Evolutionary conservation across 805 yeast species (phyloP), one percentile per base, ranked within the genome.

Genomic region (Yarrowia sp.): DNA sequence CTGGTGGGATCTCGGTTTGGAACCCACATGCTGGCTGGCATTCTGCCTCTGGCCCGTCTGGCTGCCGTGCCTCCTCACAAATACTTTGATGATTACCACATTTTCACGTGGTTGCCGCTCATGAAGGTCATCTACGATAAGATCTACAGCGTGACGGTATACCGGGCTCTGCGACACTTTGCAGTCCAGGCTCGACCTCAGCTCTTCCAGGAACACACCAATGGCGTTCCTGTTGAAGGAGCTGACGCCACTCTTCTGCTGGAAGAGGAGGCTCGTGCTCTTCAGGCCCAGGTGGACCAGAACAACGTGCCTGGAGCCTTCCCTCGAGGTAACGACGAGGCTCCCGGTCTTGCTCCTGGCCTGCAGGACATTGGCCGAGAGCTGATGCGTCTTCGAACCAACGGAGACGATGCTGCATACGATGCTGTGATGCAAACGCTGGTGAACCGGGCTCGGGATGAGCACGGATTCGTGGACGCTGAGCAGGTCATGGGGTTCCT

Each of bases 61-160:
- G 53, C 46, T 15, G 33, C 66, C 13, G 53, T 61, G 17, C 43
- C 53, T 6, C 55, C 55, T 17, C 36, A 47, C 36, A 61, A 17
- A 15, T 61, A 61, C 55, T 61, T 61, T 61, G 66, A 61, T 14
- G 66, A 61, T 30, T 36, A 46, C 55, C 44, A 47, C 46, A 61
- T 61, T 38, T 61, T 61, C 55, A 20, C 55, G 15, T 61, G 66
- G 66, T 20, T 46, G 36, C 66, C 66, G 14, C 46, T 61, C 42
- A 19, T 47, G 20, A 61, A 61, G 38, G 55, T 61, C 38, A 34
- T 61, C 20, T 61, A 61, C 46, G 66, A 61, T 8, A 36, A 38
- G 20, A 17, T 61, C 53, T 61, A 61, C 38, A 15, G 19, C 13
- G 55, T 61, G n/a, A 61, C 66, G n/a, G 66, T 61, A 3, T 34